phyloP scores from a whole-genome alignment of 164 flowering plant genomes.

The Piper betle region DNA sequence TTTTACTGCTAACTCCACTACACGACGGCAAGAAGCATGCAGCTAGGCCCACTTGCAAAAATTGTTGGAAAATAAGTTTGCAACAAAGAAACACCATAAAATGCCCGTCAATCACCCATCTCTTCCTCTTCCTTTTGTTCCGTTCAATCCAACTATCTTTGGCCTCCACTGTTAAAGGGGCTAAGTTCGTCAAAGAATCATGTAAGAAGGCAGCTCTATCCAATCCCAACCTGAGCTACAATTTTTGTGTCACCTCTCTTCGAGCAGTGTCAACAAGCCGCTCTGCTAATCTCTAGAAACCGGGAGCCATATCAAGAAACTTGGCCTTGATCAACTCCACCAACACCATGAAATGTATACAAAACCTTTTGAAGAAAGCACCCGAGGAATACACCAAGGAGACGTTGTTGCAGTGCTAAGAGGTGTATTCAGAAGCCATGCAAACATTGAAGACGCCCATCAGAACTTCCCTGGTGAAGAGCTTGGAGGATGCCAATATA shows the following conservation, averaged over 20 bases:
- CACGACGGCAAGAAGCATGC: neutral
- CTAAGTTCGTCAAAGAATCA: slow-evolving; percentile 3
- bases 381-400: neutral
- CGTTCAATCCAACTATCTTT: neutral
- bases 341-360: slow-evolving; percentile 3
- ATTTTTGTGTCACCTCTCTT: slow-evolving; percentile 19
- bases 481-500: slow-evolving; percentile 9
- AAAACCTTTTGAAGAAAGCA: slow-evolving; percentile 8
- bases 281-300: slow-evolving; percentile 9
- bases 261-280: slow-evolving; percentile 8
- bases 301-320: slow-evolving; percentile 12
- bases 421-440: slow-evolving; percentile 20
- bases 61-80: neutral
- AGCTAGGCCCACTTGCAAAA: neutral
- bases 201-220: slow-evolving; percentile 1
- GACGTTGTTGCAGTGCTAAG: slow-evolving; percentile 19
- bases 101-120: slow-evolving; percentile 1
- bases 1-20: neutral
- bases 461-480: slow-evolving; percentile 7
- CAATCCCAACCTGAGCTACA: slow-evolving; percentile 11
- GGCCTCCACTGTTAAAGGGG: neutral
- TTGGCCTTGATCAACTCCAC: slow-evolving; percentile 16
- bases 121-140: slow-evolving; percentile 2
- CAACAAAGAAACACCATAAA: neutral
- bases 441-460: slow-evolving; percentile 11